phyloP scores from a whole-genome alignment of 2,329 filamentous ascomycete species.

The Nakataea oryzae region DNA sequence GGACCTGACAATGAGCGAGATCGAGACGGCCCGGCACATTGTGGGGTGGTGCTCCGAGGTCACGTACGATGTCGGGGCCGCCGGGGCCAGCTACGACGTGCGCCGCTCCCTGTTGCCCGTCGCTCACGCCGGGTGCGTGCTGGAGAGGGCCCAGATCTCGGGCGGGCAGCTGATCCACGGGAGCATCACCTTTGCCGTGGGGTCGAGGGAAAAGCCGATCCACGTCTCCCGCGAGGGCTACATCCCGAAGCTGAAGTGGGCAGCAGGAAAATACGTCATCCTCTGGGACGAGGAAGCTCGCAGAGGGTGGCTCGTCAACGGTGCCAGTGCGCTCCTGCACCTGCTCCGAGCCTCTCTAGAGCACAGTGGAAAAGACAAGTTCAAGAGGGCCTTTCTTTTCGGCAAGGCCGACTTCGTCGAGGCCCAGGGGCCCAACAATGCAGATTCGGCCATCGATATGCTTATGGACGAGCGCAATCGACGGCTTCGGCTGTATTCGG shows the following conservation, averaged over 20 bases:
- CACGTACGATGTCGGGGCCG: background rate
- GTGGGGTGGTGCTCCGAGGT: slow-evolving; percentile 3
- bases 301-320: slow-evolving; percentile 19
- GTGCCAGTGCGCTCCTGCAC: slow-evolving; percentile 14
- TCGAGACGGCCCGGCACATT: background rate
- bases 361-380: background rate
- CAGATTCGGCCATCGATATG: background rate
- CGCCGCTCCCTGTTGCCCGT: background rate
- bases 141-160: background rate
- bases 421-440: background rate
- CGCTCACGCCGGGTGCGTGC: background rate
- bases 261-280: slow-evolving; percentile 11
- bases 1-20: background rate
- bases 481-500: background rate
- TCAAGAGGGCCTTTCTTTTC: background rate
- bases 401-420: background rate
- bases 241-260: slow-evolving; percentile 9
- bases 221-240: slow-evolving; percentile 2
- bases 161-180: background rate
- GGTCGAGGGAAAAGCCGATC: slow-evolving; percentile 1
- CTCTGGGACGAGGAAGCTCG: slow-evolving; percentile 17
- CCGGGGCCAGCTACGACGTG: background rate
- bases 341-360: slow-evolving; percentile 11
- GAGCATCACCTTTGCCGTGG: background rate
- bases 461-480: background rate